These are phyloP conservation scores for Torulaspora pretoriensis DNA, from an alignment of 1,139 yeast species.

Conservation along the genomic window DNA sequence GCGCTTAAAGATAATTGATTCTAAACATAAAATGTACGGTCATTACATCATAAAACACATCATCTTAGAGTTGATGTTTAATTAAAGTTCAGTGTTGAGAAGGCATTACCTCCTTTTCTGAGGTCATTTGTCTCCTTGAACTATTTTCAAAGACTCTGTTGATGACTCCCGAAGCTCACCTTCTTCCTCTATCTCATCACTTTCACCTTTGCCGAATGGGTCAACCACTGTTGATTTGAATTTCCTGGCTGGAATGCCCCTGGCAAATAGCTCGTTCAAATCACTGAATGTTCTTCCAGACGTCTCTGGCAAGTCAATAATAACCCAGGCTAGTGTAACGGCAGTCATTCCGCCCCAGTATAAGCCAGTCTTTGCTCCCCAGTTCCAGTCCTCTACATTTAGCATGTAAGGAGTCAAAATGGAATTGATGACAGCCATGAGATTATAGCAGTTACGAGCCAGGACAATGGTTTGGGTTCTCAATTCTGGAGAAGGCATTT, in stretches of 20 bases:
- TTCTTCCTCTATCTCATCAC: background rate
- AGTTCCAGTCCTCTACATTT: conserved; percentile 45
- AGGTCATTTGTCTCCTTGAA: background rate
- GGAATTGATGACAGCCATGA: conserved; percentile 43
- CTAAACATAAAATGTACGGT: too few species aligned
- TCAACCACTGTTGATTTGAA: conserved; percentile 25
- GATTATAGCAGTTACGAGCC: conserved; percentile 48
- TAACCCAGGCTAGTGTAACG: conserved; percentile 34
- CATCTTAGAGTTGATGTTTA: too few species aligned
- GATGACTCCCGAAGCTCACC: background rate
- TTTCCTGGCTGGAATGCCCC: conserved; percentile 37
- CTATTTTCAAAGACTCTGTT: background rate
- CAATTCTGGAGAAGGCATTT: conserved; percentile 52
- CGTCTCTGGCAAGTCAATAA: conserved; percentile 44
- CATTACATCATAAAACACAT: too few species aligned
- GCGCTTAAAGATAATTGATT: too few species aligned
- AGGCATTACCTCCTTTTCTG: background rate
- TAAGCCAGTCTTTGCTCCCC: conserved; percentile 44
- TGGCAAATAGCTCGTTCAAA: conserved; percentile 38
- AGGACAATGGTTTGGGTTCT: conserved; percentile 55
- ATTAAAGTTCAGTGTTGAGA: background rate
- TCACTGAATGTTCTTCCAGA: conserved; percentile 43
- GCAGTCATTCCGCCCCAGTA: conserved; percentile 41
- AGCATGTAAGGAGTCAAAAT: conserved; percentile 44
- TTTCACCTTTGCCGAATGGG: conserved; percentile 12